Conservation (phyloP, 345 rosid species). For the Raphanus sativus region DNA sequence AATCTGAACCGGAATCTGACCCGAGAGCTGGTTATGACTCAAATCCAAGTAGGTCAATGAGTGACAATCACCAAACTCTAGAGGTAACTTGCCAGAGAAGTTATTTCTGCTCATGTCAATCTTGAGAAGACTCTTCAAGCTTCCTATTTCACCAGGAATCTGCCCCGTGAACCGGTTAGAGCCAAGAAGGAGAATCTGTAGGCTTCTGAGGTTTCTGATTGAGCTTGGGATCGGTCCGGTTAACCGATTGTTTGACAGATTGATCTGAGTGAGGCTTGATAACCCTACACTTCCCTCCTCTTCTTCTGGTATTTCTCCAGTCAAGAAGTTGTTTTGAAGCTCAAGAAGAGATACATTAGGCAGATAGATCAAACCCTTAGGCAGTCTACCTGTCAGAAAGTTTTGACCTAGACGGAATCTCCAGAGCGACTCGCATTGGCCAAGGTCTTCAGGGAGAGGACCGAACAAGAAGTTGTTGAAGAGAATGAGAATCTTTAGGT, state of each 20-base stretch:
- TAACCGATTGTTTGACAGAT: conserved; percentile 70
- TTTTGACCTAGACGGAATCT: conserved; percentile 80
- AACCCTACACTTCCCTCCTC: conserved; percentile 29
- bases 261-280: conserved; percentile 55
- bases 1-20: conserved; percentile 58
- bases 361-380: conserved; percentile 64
- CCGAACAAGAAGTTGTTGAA: conserved; percentile 87
- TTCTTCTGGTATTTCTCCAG: conserved; percentile 49
- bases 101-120: conserved; percentile 74
- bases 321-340: conserved; percentile 71
- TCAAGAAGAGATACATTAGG: conserved; percentile 65
- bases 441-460: conserved; percentile 69
- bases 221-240: conserved; percentile 68
- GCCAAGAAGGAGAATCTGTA: conserved; percentile 68
- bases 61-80: conserved; percentile 56
- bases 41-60: conserved; percentile 54
- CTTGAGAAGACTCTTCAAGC: conserved; percentile 48
- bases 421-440: conserved; percentile 58
- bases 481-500: conserved; percentile 60
- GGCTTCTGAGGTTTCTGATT: conserved; percentile 56
- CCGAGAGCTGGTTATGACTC: conserved; percentile 67
- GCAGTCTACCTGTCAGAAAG: conserved; percentile 70
- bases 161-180: conserved; percentile 64
- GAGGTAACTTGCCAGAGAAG: conserved; percentile 70
- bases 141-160: conserved; percentile 66